Evolutionary conservation across 202 grass and related monocot species (phyloP).

Genomic region (Saccharum hybrid): DNA sequence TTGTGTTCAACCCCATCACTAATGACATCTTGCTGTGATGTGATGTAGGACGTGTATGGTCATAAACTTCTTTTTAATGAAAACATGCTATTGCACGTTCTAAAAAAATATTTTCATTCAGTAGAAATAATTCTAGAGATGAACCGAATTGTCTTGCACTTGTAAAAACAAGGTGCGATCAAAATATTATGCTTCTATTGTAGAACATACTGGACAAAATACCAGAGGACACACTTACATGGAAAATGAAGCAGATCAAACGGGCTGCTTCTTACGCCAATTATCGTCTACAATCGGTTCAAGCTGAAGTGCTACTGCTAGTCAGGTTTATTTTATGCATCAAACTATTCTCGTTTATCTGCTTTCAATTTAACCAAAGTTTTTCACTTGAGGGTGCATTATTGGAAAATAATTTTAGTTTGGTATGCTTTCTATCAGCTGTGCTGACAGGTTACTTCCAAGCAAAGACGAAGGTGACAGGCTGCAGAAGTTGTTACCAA

Average conservation of each 20-base stretch:
- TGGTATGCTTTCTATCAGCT: conserved; percentile 48
- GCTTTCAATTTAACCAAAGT: background rate
- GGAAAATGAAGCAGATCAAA: conserved; percentile 63
- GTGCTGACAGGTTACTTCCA: conserved; percentile 65
- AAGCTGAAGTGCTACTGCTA: conserved; percentile 63
- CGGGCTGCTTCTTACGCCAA: conserved; percentile 56
- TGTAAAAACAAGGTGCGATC: background rate
- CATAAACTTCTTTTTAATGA: no score
- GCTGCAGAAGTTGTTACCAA: conserved; percentile 52
- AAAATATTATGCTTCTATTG: conserved; percentile 37
- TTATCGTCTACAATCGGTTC: conserved; percentile 56
- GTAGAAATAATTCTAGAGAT: conserved; percentile 15
- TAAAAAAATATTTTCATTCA: background rate
- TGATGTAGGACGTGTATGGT: no score
- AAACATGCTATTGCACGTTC: no score
- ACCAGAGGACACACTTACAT: conserved; percentile 63
- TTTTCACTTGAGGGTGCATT: background rate
- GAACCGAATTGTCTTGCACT: background rate
- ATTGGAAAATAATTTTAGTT: background rate
- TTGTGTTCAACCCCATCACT: no score
- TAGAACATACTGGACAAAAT: conserved; percentile 61
- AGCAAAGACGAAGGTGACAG: conserved; percentile 70
- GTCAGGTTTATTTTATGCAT: conserved; percentile 43
- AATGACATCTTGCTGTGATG: no score
- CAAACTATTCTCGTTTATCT: background rate